A percentile compares a stretch with the other conserved stretches of the same genome.
phyloP scores from a whole-genome alignment of 129 eudicot species.

The Flaveria sonorensis region DNA sequence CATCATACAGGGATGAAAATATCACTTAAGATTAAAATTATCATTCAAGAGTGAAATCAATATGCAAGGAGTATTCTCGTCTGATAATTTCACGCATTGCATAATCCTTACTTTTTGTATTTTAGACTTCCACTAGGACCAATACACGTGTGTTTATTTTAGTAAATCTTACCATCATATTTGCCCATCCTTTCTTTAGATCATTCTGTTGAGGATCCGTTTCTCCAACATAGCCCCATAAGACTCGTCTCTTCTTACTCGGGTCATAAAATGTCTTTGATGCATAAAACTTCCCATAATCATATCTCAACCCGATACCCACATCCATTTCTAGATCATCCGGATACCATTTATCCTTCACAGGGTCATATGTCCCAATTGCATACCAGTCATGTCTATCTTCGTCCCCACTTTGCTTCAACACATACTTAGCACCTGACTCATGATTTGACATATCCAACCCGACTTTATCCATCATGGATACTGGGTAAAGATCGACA shows the following conservation, averaged over 20 bases:
- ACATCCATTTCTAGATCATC: conserved; percentile 57
- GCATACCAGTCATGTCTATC: conserved; percentile 73
- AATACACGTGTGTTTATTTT: too few species aligned
- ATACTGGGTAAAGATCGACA: conserved; percentile 74
- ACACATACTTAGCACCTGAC: conserved; percentile 47
- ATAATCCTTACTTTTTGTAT: too few species aligned
- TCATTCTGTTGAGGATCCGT: conserved; percentile 31
- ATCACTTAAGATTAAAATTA: too few species aligned
- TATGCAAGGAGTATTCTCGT: too few species aligned
- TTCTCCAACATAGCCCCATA: conserved; percentile 80
- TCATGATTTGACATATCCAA: conserved; percentile 49
- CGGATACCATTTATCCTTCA: conserved; percentile 50
- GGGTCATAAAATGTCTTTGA: conserved; percentile 74
- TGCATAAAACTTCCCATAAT: conserved; percentile 85
- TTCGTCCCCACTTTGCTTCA: conserved; percentile 63
- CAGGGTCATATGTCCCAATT: conserved; percentile 48
- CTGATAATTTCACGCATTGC: too few species aligned
- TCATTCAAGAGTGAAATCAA: too few species aligned
- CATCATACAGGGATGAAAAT: too few species aligned
- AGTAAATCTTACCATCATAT: conserved; percentile 51
- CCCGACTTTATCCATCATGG: conserved; percentile 27
- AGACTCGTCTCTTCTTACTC: conserved; percentile 52
- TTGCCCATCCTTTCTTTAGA: conserved; percentile 74
- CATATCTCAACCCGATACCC: conserved; percentile 65
- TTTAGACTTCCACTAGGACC: too few species aligned